These are phyloP conservation scores for Lentinula novae-zelandiae DNA, from an alignment of 1,284 basidiomycete species.

Conservation along the genomic window DNA sequence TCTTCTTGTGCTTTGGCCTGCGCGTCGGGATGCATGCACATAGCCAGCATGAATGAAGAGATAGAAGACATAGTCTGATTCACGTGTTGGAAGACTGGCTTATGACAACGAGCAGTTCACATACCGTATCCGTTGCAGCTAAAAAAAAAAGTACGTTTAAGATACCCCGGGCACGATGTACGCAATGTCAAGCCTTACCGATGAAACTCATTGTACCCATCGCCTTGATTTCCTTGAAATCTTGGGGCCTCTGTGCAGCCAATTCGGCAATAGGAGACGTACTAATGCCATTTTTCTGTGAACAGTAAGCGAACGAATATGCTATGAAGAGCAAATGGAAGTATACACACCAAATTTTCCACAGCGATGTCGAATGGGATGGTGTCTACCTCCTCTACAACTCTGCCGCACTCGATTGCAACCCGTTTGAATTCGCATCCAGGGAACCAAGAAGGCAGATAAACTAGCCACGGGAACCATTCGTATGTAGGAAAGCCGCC, in stretches of 20 bases:
- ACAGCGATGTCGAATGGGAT: slow-evolving; percentile 2
- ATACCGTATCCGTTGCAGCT: slow-evolving; percentile 30
- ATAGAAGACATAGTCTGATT: slow-evolving; percentile 32
- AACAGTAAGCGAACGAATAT: not conserved
- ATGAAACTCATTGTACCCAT: slow-evolving; percentile 3
- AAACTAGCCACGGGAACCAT: slow-evolving; percentile 1
- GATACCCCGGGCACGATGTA: not conserved
- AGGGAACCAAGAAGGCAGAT: slow-evolving; percentile 10
- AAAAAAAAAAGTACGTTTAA: not conserved
- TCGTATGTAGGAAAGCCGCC: not conserved
- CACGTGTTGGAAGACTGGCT: not conserved
- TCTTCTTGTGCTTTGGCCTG: slow-evolving; percentile 47
- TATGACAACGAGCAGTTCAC: not conserved
- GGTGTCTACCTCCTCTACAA: not conserved
- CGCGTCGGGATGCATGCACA: slow-evolving; percentile 37
- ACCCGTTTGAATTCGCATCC: slow-evolving; percentile 2
- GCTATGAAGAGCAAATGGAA: not conserved
- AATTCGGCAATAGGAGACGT: not conserved
- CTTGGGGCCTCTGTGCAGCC: not conserved
- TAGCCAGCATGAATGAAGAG: slow-evolving; percentile 38
- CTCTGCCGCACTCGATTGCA: not conserved
- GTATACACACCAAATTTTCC: not conserved
- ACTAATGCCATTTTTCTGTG: not conserved
- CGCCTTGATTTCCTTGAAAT: slow-evolving; percentile 15
- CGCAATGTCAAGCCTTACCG: not conserved